Evolutionary conservation across 2,329 filamentous ascomycete genomes (phyloP).

Genomic region (Ceratocystis cubensis): DNA sequence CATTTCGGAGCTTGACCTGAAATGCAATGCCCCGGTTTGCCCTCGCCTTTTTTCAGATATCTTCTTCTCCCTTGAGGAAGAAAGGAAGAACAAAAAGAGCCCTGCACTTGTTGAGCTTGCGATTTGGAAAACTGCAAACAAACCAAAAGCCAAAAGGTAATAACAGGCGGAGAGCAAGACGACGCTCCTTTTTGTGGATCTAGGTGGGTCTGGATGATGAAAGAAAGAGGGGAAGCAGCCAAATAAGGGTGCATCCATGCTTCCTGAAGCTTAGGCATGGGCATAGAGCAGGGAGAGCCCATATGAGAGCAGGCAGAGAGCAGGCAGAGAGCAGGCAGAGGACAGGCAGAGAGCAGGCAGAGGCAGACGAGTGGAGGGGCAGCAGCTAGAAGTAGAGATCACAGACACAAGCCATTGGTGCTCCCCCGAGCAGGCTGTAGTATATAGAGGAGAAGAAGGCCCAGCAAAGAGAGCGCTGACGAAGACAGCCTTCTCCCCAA

Average conservation of each 20-base stretch:
- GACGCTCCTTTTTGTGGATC: not conserved
- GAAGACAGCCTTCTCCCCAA: not conserved
- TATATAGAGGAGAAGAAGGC: not conserved
- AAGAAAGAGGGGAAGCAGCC: not conserved
- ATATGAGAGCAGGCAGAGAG: not conserved
- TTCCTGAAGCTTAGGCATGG: not conserved
- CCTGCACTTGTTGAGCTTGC: not conserved
- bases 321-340: not conserved
- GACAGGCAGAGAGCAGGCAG: not conserved
- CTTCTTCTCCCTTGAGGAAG: no score
- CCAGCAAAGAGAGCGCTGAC: not conserved
- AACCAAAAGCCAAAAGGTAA: not conserved
- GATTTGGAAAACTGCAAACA: not conserved
- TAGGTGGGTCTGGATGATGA: not conserved
- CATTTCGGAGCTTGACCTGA: no score
- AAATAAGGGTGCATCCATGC: conserved; percentile 3
- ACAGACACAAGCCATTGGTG: not conserved
- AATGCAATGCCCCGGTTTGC: no score
- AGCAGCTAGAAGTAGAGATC: not conserved
- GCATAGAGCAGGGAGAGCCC: not conserved
- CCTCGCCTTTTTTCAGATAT: no score
- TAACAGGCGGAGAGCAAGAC: not conserved
- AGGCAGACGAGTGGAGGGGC: not conserved
- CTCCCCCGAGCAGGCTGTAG: not conserved
- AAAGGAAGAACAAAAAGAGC: not conserved